Evolutionary conservation across 208 protist genomes (phyloP).

Genomic region (Zelonia costaricensis): DNA sequence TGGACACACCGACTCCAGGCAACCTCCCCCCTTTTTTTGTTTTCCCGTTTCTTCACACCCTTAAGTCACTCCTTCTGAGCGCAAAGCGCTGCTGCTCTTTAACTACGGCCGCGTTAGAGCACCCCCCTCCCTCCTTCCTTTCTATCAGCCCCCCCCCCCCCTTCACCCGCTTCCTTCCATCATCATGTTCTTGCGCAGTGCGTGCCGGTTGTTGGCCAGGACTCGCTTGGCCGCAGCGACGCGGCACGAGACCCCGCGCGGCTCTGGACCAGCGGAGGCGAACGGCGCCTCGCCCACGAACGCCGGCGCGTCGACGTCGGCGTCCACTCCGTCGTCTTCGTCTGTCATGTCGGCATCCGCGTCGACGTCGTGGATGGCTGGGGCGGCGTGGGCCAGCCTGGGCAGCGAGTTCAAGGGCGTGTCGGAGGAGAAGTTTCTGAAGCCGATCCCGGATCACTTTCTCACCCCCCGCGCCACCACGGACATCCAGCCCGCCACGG

Average conservation of each 20-base stretch:
- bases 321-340: not conserved
- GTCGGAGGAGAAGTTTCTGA: constrained; percentile 75
- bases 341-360: constrained; percentile 6
- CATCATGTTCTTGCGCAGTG: not conserved
- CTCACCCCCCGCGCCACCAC: constrained; percentile 81
- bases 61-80: too few relatives aligned
- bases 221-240: too few relatives aligned
- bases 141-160: not conserved
- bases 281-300: too few relatives aligned
- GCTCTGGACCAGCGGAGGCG: too few relatives aligned
- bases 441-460: constrained; percentile 58
- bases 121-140: constrained; percentile 1
- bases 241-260: too few relatives aligned
- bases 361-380: constrained; percentile 71
- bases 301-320: not conserved
- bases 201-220: not conserved
- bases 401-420: constrained; percentile 80
- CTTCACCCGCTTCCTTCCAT: not conserved
- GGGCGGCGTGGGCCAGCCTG: constrained; percentile 80
- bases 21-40: too few relatives aligned
- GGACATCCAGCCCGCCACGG: constrained; percentile 65
- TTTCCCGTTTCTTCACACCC: too few relatives aligned
- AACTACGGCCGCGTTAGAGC: too few relatives aligned
- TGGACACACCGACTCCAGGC: too few relatives aligned
- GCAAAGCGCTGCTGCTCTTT: too few relatives aligned